Percentiles rank a stretch among this genome's conserved stretches.
Evolutionary conservation across 768 basidiomycete genomes (phyloP).

Genomic region (Mycena belliarum): DNA sequence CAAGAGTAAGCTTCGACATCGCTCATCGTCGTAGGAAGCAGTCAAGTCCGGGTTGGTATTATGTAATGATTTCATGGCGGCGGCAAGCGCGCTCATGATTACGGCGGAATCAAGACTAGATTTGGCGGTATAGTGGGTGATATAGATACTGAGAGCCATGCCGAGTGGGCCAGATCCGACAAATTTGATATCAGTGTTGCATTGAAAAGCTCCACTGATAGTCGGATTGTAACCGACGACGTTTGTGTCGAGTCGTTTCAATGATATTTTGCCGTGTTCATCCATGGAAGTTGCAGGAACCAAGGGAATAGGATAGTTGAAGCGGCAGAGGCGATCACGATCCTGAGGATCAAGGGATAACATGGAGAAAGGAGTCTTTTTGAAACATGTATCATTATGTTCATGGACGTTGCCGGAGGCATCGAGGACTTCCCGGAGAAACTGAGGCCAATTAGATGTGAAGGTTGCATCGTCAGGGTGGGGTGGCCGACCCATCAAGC

Average conservation of each 20-base stretch:
- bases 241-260: background rate
- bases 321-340: conserved; percentile 15
- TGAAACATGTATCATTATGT: too few relatives aligned
- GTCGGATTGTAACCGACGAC: too few relatives aligned
- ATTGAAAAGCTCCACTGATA: conserved; percentile 11
- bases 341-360: too few relatives aligned
- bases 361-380: too few relatives aligned
- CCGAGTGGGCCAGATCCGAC: conserved; percentile 15
- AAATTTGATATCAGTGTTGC: conserved; percentile 21
- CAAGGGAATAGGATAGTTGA: background rate
- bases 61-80: too few relatives aligned
- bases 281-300: background rate
- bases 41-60: background rate
- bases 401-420: too few relatives aligned
- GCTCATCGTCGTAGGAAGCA: background rate
- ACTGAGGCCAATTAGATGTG: too few relatives aligned
- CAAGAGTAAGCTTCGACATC: conserved; percentile 2
- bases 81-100: conserved; percentile 18
- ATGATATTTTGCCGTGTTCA: conserved; percentile 12
- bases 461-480: background rate
- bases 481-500: background rate
- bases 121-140: conserved; percentile 12
- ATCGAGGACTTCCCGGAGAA: too few relatives aligned
- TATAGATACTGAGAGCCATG: conserved; percentile 10
- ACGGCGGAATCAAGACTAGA: conserved; percentile 9